Evolutionary conservation across 2,329 filamentous ascomycete species (phyloP).

Genomic region (Calonectria ilicicola): DNA sequence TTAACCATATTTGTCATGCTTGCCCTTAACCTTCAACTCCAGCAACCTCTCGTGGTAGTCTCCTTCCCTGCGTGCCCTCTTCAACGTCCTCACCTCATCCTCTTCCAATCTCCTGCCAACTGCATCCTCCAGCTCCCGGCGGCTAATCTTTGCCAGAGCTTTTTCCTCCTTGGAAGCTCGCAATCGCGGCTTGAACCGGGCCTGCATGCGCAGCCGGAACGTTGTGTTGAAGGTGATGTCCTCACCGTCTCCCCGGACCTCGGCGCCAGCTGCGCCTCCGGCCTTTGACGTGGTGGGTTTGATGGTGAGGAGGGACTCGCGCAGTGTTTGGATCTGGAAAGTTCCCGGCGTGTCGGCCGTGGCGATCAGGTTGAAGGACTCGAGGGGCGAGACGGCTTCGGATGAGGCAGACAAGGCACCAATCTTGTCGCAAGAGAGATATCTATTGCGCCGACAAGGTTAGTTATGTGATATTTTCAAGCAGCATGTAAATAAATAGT

Average conservation of each 20-base stretch:
- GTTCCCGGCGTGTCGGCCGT: constrained; percentile 75
- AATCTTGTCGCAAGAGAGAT: constrained; percentile 86
- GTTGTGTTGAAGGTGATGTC: constrained; percentile 76
- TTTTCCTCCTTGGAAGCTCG: constrained; percentile 86
- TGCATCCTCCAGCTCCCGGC: constrained; percentile 85
- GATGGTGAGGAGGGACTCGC: constrained; percentile 76
- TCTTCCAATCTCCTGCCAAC: constrained; percentile 83
- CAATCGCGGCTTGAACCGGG: constrained; percentile 87
- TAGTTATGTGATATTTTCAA: too few species aligned
- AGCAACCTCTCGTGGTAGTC: constrained; percentile 90
- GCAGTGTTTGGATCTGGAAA: constrained; percentile 80
- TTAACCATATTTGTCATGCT: constrained; percentile 83
- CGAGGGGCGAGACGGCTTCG: constrained; percentile 85
- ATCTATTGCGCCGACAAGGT: constrained; percentile 63
- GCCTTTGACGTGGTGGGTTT: constrained; percentile 65
- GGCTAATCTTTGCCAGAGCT: constrained; percentile 85
- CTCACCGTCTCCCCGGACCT: constrained; percentile 82
- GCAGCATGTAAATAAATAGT: too few species aligned
- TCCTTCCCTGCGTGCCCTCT: constrained; percentile 85
- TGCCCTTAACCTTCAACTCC: constrained; percentile 89
- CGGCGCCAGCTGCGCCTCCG: constrained; percentile 58
- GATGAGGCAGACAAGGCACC: constrained; percentile 81
- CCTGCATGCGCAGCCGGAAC: constrained; percentile 91
- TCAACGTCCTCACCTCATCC: constrained; percentile 86
- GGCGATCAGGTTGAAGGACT: constrained; percentile 80